Base-by-base conservation (phyloP, 495 filamentous ascomycete genomes). In the Corynascus novoguineensis region DNA sequence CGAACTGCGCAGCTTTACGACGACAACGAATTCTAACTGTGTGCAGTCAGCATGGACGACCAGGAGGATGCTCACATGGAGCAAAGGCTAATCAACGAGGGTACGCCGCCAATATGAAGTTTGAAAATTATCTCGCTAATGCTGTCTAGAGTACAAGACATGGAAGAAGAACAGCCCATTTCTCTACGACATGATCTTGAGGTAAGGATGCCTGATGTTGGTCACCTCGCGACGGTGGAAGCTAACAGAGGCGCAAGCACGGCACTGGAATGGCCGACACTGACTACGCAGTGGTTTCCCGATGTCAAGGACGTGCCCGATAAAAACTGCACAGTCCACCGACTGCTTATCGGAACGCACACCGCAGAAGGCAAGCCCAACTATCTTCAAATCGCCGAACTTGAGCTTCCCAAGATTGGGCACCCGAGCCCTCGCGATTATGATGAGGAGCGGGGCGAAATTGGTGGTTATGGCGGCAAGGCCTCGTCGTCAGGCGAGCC, bases 91-190 rank as follows among this genome's bases (percentile, higher is more conserved):
- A 87, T 97, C 71, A 98, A 98, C 62, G 93, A 98, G 78, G 88
- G 88, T 90, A 79, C 25, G 57, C 54, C 5, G 5, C 59, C 9
- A 15, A 44, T 19, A 38, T 12, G 4, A 31, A n/a, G 17, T 37
- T 25, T 19, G 24, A 1, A 17, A 24, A 46, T 14, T 25, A 31
- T 44, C 45, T 27, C 49, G 50, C 67, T 67, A 29, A 70, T 51
- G 19, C 44, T 17, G 10, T 27, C 25, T 67, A 92, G 95, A 97
- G 74, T 99, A 99, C 81, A 99, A 99, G 70, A 96, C 90, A 60
- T 99, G 95, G 95, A 99, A 99, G 80, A 99, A 99, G 81, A 97
- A 97, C 73, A 87, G 90, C 60, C 91, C 92, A 3, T 97, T 97
- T 71, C 87, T 99, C 62, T 99, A 99, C 71, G 95, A 97, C 65